Conservation (phyloP, 2,329 filamentous ascomycete genomes). For the Ambrosiella cleistominuta region DNA sequence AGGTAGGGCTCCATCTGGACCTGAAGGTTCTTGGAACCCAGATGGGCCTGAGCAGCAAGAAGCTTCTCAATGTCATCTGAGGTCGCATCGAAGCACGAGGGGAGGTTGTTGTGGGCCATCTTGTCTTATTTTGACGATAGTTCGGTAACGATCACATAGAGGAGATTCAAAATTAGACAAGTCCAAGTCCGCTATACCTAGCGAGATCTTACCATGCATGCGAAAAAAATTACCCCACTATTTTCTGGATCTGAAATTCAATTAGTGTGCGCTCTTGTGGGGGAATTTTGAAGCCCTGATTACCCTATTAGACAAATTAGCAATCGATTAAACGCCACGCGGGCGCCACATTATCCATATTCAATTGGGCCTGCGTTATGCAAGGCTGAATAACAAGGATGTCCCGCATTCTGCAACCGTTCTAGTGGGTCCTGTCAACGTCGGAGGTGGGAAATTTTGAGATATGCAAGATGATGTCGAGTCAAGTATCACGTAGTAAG, state of each 20-base stretch:
- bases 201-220: slow-evolving; percentile 20
- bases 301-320: slow-evolving; percentile 6
- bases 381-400: slow-evolving; percentile 7
- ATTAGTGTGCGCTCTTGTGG: slow-evolving; percentile 13
- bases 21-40: slow-evolving; percentile 98
- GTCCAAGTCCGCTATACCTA: slow-evolving; percentile 17
- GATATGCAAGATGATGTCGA: slow-evolving; percentile 5
- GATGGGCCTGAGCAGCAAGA: slow-evolving; percentile 87
- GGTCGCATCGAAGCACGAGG: slow-evolving; percentile 90
- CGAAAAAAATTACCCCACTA: slow-evolving; percentile 2
- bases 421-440: slow-evolving; percentile 7
- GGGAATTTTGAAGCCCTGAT: slow-evolving; percentile 10
- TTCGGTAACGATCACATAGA: slow-evolving; percentile 17
- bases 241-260: slow-evolving; percentile 2
- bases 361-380: not conserved
- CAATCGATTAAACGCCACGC: not conserved
- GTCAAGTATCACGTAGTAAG: slow-evolving; percentile 3
- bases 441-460: slow-evolving; percentile 13
- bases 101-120: slow-evolving; percentile 91
- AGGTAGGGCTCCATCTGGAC: slow-evolving; percentile 99
- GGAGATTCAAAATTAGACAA: slow-evolving; percentile 19
- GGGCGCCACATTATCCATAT: not conserved
- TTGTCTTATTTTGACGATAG: slow-evolving; percentile 36
- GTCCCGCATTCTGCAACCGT: slow-evolving; percentile 11
- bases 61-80: slow-evolving; percentile 99